Conservation (phyloP, 306 rosid species). For the Medicago ruthenica region DNA sequence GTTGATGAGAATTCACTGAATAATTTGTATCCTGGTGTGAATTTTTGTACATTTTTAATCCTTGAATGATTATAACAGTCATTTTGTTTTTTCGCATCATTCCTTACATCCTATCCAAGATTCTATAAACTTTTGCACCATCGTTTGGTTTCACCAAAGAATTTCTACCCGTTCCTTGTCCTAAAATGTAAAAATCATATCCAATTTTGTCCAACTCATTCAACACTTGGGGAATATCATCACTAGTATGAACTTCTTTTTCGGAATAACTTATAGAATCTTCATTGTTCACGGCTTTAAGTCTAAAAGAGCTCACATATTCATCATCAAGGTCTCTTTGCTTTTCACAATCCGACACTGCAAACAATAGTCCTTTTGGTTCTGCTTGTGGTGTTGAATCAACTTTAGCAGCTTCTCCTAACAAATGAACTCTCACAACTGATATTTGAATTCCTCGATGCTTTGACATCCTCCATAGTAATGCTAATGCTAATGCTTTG, state of each 20-base stretch:
- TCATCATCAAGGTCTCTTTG: constrained; percentile 52
- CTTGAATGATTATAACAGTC: background rate
- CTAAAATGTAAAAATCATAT: constrained; percentile 55
- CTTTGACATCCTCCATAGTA: constrained; percentile 64
- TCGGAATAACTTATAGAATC: constrained; percentile 46
- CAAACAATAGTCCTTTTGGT: constrained; percentile 1
- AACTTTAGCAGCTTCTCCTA: constrained; percentile 35
- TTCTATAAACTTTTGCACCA: too few relatives aligned
- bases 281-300: constrained; percentile 30
- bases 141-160: background rate
- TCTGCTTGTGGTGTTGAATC: background rate
- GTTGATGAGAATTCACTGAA: too few relatives aligned
- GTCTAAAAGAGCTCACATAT: constrained; percentile 48
- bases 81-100: background rate
- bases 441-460: constrained; percentile 49
- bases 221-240: constrained; percentile 39
- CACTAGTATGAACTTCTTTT: constrained; percentile 36
- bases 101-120: background rate
- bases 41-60: background rate
- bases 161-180: constrained; percentile 47
- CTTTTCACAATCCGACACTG: constrained; percentile 16
- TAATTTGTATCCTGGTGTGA: background rate
- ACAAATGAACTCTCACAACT: constrained; percentile 45
- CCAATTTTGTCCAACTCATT: constrained; percentile 42
- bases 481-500: constrained; percentile 63